These are phyloP conservation scores for Penicillium rolfsii DNA, from an alignment of 2,329 filamentous ascomycete species.

Conservation along the genomic window DNA sequence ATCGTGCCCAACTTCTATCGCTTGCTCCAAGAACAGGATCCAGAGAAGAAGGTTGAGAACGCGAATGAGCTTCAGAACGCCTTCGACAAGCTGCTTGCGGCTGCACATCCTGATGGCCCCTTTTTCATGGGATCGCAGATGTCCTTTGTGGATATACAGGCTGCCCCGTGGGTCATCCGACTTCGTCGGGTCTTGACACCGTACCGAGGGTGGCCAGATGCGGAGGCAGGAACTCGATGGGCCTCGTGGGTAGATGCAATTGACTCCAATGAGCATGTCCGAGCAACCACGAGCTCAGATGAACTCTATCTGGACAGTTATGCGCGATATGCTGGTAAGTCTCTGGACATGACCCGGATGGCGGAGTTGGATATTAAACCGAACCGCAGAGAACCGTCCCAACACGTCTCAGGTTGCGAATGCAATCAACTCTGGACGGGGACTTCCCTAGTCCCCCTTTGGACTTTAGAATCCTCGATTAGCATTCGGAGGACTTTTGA, in stretches of 20 bases:
- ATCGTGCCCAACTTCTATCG: constrained; percentile 78
- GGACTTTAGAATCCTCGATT: neutral
- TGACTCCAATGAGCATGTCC: constrained; percentile 64
- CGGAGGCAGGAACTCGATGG: constrained; percentile 67
- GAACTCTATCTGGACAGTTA: constrained; percentile 70
- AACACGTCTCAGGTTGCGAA: constrained; percentile 62
- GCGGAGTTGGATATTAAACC: constrained; percentile 10
- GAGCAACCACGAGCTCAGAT: constrained; percentile 68
- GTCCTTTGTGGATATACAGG: constrained; percentile 72
- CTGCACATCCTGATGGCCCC: constrained; percentile 63
- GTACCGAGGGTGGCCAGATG: constrained; percentile 68
- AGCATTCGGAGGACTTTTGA: too few relatives aligned
- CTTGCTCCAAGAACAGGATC: constrained; percentile 68
- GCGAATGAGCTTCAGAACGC: constrained; percentile 66
- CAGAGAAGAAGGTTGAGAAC: constrained; percentile 60
- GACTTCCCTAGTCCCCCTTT: constrained; percentile 48
- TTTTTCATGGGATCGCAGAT: constrained; percentile 66
- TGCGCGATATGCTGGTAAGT: constrained; percentile 62
- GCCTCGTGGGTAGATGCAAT: constrained; percentile 71
- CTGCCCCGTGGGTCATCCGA: constrained; percentile 74
- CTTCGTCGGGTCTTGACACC: constrained; percentile 67
- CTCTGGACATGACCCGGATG: neutral
- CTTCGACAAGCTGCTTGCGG: constrained; percentile 64
- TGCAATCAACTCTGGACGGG: constrained; percentile 61
- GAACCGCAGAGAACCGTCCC: constrained; percentile 59